Evolutionary conservation across 1,139 yeast species (phyloP).

Genomic region (Lodderomyces beijingensis): DNA sequence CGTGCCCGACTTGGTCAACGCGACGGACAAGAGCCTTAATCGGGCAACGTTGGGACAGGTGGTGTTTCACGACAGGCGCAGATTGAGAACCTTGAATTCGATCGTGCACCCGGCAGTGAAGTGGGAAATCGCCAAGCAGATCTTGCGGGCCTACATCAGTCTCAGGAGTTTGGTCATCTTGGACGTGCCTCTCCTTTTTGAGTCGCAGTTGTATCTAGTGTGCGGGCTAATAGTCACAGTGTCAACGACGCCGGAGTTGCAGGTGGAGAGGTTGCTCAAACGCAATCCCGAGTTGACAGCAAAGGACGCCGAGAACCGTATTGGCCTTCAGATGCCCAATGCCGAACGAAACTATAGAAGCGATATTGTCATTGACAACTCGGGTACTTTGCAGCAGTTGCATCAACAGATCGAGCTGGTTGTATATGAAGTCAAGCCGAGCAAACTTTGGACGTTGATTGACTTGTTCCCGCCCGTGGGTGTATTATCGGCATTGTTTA

Average conservation of each 20-base stretch:
- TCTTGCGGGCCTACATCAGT: conserved; percentile 52
- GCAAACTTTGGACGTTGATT: conserved; percentile 51
- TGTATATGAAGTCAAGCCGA: conserved; percentile 46
- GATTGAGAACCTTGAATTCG: conserved; percentile 55
- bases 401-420: conserved; percentile 43
- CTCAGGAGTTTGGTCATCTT: conserved; percentile 57
- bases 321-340: conserved; percentile 71
- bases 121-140: conserved; percentile 55
- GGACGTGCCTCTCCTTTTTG: conserved; percentile 90
- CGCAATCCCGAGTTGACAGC: conserved; percentile 66
- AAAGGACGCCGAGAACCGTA: conserved; percentile 70
- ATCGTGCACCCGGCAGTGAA: conserved; percentile 92
- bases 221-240: conserved; percentile 77
- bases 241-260: conserved; percentile 50
- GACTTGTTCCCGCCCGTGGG: conserved; percentile 58
- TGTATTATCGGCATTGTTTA: conserved; percentile 27
- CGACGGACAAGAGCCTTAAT: conserved; percentile 50
- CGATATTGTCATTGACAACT: conserved; percentile 67
- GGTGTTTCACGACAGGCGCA: conserved; percentile 66
- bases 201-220: conserved; percentile 61
- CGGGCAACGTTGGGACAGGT: conserved; percentile 72
- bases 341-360: conserved; percentile 55
- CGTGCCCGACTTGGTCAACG: conserved; percentile 51
- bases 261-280: conserved; percentile 54
- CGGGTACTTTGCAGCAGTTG: conserved; percentile 47